A percentile compares a stretch with the other conserved stretches of the same genome.
Evolutionary conservation across 2,329 filamentous ascomycete species (phyloP).

Genomic region (Exophiala sideris): DNA sequence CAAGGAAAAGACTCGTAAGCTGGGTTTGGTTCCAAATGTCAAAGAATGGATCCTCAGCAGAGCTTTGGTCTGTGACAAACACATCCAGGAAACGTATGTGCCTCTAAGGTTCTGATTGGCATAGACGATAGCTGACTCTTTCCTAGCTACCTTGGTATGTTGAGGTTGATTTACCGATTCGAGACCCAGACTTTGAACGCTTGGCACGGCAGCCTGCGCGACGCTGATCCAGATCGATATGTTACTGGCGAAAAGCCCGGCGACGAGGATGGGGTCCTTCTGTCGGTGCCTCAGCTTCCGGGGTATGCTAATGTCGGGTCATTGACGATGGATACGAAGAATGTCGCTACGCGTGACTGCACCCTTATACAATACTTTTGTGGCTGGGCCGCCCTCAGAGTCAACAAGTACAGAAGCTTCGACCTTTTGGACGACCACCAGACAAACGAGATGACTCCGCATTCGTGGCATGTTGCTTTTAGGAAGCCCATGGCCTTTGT

Average conservation of each 20-base stretch:
- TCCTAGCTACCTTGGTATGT: slow-evolving; percentile 8
- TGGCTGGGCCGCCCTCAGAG: slow-evolving; percentile 17
- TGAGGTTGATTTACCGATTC: slow-evolving; percentile 4
- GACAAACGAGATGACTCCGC: slow-evolving; percentile 8
- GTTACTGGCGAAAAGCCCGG: not conserved
- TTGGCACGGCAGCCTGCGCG: not conserved
- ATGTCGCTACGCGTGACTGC: slow-evolving; percentile 11
- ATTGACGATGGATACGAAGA: not conserved
- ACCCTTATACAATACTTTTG: slow-evolving; percentile 13
- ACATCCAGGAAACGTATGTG: not conserved
- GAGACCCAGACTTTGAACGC: not conserved
- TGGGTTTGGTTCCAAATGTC: slow-evolving; percentile 15
- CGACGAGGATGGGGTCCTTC: slow-evolving; percentile 2
- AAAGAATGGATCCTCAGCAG: slow-evolving; percentile 10
- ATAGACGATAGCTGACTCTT: not conserved
- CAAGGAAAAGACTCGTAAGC: slow-evolving; percentile 9
- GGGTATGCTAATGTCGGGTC: not conserved
- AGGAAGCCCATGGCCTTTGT: not conserved
- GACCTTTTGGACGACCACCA: slow-evolving; percentile 9
- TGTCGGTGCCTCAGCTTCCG: slow-evolving; percentile 4
- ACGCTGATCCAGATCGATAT: slow-evolving; percentile 4
- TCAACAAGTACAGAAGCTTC: slow-evolving; percentile 10
- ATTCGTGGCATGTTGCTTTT: slow-evolving; percentile 15
- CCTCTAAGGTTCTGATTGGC: not conserved
- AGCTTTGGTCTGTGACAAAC: not conserved